These are phyloP conservation scores for Crataegus laevigata DNA, from an alignment of 306 rosid genomes.

Conservation along the genomic window DNA sequence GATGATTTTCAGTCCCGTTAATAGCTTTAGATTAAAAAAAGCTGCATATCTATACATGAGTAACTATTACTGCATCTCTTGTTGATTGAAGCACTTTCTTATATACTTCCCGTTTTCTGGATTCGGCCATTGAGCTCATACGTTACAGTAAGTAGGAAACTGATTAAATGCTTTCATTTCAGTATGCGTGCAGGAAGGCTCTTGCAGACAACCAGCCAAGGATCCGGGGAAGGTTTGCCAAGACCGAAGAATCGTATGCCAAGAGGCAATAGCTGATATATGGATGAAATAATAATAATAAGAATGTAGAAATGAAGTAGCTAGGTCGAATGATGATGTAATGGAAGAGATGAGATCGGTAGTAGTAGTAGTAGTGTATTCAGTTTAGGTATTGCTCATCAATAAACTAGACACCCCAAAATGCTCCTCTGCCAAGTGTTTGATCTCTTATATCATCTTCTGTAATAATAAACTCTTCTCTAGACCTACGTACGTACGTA, in stretches of 20 bases:
- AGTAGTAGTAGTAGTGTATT: constrained; percentile 6
- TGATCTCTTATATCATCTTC: constrained; percentile 22
- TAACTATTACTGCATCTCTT: not conserved
- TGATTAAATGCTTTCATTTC: constrained; percentile 12
- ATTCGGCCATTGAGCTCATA: not conserved
- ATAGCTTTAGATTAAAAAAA: not conserved
- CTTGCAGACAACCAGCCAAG: constrained; percentile 98
- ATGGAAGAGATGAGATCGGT: constrained; percentile 16
- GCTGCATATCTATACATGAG: not conserved
- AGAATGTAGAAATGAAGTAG: constrained; percentile 34
- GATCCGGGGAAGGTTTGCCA: constrained; percentile 98
- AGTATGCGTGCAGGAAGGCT: constrained; percentile 99
- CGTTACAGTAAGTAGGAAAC: not conserved
- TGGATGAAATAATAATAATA: not conserved
- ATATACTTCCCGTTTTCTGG: not conserved
- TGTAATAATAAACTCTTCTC: constrained; percentile 31
- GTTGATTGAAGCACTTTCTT: not conserved
- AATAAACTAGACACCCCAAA: constrained; percentile 25
- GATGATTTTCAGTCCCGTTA: not conserved
- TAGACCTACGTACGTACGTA: constrained; percentile 1
- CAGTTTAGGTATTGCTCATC: constrained; percentile 23
- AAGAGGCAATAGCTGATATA: constrained; percentile 45
- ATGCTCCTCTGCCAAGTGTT: constrained; percentile 6
- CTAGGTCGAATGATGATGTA: constrained; percentile 25
- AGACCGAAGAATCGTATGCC: constrained; percentile 54